Evolutionary conservation across 768 basidiomycete genomes (phyloP).

Genomic region (Guyanaporus albipodus): DNA sequence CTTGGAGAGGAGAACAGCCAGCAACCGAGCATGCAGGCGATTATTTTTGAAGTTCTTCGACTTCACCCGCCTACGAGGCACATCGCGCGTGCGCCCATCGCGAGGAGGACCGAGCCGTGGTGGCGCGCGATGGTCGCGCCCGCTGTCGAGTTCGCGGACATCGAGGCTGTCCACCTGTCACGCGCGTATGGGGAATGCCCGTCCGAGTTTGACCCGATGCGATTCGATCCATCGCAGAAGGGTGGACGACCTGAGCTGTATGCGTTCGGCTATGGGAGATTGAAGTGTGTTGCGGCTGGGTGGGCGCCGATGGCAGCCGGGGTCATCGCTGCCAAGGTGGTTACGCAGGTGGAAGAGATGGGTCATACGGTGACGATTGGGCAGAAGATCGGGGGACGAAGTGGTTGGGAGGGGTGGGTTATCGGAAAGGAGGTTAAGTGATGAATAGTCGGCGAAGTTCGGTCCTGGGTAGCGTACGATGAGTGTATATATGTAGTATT

Average conservation of each 20-base stretch:
- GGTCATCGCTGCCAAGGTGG: constrained; percentile 41
- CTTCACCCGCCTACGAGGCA: constrained; percentile 27
- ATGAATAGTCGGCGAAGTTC: too few relatives aligned
- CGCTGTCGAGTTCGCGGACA: constrained; percentile 21
- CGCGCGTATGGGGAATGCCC: constrained; percentile 29
- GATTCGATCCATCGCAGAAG: constrained; percentile 31
- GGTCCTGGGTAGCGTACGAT: constrained; percentile 4
- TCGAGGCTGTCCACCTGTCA: constrained; percentile 19
- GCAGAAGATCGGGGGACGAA: constrained; percentile 36
- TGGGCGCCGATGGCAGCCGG: constrained; percentile 60
- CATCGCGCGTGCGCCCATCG: constrained; percentile 16
- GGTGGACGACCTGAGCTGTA: constrained; percentile 24
- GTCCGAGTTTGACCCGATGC: constrained; percentile 43
- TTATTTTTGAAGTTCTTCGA: constrained; percentile 29
- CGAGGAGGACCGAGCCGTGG: constrained; percentile 4
- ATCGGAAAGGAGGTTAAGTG: constrained; percentile 5
- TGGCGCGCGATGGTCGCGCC: constrained; percentile 11
- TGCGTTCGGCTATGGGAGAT: constrained; percentile 45
- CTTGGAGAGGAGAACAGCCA: constrained; percentile 10
- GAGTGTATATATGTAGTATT: neutral
- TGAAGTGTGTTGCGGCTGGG: constrained; percentile 39
- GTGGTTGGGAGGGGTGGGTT: constrained; percentile 48
- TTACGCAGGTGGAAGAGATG: constrained; percentile 31
- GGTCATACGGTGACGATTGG: constrained; percentile 17
- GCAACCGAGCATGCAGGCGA: constrained; percentile 20